These are phyloP conservation scores for Claviceps maximensis DNA, from an alignment of 2,329 filamentous ascomycete species.

Conservation along the genomic window DNA sequence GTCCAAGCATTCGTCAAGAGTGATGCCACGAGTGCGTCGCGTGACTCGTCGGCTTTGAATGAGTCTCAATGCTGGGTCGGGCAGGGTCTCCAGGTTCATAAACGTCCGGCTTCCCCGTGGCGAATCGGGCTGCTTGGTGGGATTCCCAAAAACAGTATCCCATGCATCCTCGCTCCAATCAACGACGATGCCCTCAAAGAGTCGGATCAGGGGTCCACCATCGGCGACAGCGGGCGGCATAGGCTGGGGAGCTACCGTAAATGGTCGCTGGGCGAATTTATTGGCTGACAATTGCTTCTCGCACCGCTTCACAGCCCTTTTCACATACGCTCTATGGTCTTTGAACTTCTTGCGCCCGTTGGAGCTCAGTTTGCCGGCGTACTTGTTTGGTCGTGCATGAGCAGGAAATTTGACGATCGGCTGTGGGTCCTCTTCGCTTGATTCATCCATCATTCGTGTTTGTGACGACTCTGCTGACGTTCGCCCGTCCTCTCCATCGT, in stretches of 20 bases:
- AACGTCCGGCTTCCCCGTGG: conserved; percentile 49
- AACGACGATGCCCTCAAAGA: conserved; percentile 74
- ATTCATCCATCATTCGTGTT: conserved; percentile 48
- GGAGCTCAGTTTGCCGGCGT: conserved; percentile 13
- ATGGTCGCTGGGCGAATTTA: conserved; percentile 24
- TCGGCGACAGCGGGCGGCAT: conserved; percentile 26
- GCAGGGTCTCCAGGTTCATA: conserved; percentile 34
- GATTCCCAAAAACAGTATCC: conserved; percentile 54
- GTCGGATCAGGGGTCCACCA: conserved; percentile 55
- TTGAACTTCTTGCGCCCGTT: conserved; percentile 36
- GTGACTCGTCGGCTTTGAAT: conserved; percentile 50
- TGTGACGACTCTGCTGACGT: conserved; percentile 16
- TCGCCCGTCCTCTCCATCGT: conserved; percentile 36
- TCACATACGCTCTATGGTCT: conserved; percentile 30
- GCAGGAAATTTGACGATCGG: conserved; percentile 11
- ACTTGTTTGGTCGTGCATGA: conserved; percentile 10
- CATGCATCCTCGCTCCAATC: conserved; percentile 68
- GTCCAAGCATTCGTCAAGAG: conserved; percentile 78
- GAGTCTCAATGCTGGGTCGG: conserved; percentile 52
- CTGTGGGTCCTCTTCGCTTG: conserved; percentile 38
- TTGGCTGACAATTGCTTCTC: conserved; percentile 27
- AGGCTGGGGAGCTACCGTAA: conserved; percentile 21
- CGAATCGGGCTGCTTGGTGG: conserved; percentile 20
- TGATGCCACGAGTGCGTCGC: conserved; percentile 49
- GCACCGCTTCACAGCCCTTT: conserved; percentile 35